Conservation (phyloP, 2,329 filamentous ascomycete genomes). For the Sporothrix brasiliensis region DNA sequence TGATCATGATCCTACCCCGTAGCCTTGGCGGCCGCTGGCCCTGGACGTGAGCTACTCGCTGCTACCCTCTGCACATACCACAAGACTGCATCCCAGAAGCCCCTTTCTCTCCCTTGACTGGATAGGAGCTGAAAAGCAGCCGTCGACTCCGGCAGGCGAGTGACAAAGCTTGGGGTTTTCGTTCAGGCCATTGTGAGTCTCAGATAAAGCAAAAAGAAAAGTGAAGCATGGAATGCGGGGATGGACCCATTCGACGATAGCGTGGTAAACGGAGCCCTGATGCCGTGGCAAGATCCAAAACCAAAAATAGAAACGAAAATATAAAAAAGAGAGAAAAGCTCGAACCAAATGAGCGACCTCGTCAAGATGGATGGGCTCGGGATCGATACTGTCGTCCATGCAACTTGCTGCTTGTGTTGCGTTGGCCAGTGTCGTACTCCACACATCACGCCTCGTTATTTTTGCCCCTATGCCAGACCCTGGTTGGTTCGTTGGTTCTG, state of each 20-base stretch:
- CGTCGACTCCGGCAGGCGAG: not conserved
- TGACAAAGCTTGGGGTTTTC: no score
- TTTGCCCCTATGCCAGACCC: not conserved
- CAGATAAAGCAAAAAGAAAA: not conserved
- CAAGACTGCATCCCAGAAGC: not conserved
- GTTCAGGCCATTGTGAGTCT: no score
- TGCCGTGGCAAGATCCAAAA: not conserved
- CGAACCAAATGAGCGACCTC: not conserved
- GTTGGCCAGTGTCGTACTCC: not conserved
- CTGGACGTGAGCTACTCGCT: not conserved
- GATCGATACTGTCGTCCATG: not conserved
- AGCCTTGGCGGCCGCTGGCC: not conserved
- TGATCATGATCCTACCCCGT: not conserved
- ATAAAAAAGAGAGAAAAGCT: not conserved
- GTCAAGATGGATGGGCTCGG: not conserved
- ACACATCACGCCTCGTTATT: not conserved
- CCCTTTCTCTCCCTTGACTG: not conserved
- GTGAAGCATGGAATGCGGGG: not conserved
- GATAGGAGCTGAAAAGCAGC: not conserved
- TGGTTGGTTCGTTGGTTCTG: slow-evolving; percentile 12
- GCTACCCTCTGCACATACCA: not conserved
- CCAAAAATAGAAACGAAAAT: not conserved
- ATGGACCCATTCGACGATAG: not conserved
- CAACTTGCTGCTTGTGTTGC: not conserved
- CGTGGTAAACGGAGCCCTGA: not conserved